Percentiles rank a stretch among this genome's conserved stretches.
These are phyloP conservation scores for Boletellus emodensis DNA, from an alignment of 768 basidiomycete genomes.

Conservation along the genomic window DNA sequence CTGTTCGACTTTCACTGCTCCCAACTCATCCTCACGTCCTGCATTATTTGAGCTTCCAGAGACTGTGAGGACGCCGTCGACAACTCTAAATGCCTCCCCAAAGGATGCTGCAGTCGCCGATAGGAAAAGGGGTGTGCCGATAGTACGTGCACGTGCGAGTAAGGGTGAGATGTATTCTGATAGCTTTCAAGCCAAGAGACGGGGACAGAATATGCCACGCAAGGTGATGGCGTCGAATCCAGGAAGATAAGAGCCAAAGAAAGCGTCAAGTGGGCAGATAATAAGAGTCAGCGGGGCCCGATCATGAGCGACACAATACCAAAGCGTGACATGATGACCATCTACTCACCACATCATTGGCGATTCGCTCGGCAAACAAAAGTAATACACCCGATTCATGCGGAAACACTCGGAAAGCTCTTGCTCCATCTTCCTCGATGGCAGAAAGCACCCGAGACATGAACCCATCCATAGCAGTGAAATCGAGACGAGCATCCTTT, in stretches of 20 bases:
- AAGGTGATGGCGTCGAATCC: not conserved
- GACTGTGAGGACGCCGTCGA: slow-evolving; percentile 67
- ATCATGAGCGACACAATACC: not conserved
- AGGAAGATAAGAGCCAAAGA: not conserved
- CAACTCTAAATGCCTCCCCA: slow-evolving; percentile 82
- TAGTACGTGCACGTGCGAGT: slow-evolving; percentile 70
- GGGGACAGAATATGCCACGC: not conserved
- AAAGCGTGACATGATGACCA: not conserved
- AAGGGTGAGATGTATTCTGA: slow-evolving; percentile 83
- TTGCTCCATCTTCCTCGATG: slow-evolving; percentile 69
- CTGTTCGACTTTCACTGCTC: slow-evolving; percentile 41
- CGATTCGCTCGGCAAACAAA: slow-evolving; percentile 79
- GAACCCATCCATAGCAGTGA: slow-evolving; percentile 92
- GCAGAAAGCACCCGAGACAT: slow-evolving; percentile 65
- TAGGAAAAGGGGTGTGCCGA: slow-evolving; percentile 69
- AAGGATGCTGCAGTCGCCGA: slow-evolving; percentile 89
- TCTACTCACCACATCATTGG: slow-evolving; percentile 73
- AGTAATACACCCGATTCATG: slow-evolving; percentile 71
- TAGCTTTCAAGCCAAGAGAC: slow-evolving; percentile 44
- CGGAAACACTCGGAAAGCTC: slow-evolving; percentile 86
- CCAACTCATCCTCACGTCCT: slow-evolving; percentile 1
- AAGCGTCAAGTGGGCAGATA: not conserved
- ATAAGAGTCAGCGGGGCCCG: not conserved
- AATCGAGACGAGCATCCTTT: slow-evolving; percentile 62
- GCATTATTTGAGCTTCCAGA: slow-evolving; percentile 25